Percentiles rank a stretch among this genome's conserved stretches.
phyloP scores from a whole-genome alignment of 345 rosid genomes.

The Acer yangbiense region DNA sequence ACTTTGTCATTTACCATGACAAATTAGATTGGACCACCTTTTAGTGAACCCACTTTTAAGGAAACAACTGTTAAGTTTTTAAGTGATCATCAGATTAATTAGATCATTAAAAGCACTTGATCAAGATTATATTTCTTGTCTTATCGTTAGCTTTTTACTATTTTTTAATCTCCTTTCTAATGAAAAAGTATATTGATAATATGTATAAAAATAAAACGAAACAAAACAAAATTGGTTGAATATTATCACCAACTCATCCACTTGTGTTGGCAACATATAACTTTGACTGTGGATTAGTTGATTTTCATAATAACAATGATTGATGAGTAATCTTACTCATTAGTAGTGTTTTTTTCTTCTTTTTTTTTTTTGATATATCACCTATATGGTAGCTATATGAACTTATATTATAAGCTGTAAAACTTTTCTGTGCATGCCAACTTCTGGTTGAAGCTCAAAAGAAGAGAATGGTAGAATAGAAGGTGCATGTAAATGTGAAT shows the following conservation, averaged over 20 bases:
- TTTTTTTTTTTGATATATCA: no score
- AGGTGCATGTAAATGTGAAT: background rate
- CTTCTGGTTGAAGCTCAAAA: background rate
- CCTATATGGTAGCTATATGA: background rate
- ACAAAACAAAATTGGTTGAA: background rate
- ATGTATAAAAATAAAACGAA: background rate
- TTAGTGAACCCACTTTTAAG: slow-evolving; percentile 2
- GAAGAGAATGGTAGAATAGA: background rate
- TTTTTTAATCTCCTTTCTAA: background rate
- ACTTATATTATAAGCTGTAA: no score
- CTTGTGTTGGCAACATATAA: no score
- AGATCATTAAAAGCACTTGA: background rate
- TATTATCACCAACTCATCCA: background rate
- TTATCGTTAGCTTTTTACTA: background rate
- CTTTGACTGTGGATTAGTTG: no score
- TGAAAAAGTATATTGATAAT: background rate
- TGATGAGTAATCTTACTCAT: no score
- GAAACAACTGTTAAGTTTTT: slow-evolving; percentile 1
- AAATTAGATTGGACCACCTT: background rate
- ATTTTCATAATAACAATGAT: no score
- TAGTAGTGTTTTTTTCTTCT: no score
- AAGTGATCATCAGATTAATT: background rate
- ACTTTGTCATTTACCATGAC: background rate
- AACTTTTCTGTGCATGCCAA: background rate
- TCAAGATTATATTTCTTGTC: background rate